Base-by-base conservation (phyloP, 805 yeast species). In the Blastobotrys peoriensis region DNA sequence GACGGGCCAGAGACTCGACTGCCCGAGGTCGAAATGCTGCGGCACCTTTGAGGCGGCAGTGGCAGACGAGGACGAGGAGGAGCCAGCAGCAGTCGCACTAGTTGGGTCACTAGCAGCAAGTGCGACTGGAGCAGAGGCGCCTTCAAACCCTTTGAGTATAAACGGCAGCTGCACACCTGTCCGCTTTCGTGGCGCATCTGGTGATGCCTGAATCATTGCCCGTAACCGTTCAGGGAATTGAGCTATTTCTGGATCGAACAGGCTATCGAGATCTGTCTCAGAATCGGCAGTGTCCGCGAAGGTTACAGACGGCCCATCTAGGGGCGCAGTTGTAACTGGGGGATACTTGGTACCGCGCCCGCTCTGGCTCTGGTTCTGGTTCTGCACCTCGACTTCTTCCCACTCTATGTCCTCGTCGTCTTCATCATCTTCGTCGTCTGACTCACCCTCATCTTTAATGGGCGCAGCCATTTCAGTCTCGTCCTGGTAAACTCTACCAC, bases 361-460 rank as follows among this genome's bases (percentile, higher is more conserved):
- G 13, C 10, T 25, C 8, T 13, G 8, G 30, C 10, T 13, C 13
- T 8, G 30, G 13, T 25, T 25, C 8, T 8, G 8, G 30, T 25
- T 8, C 8, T 25, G 10, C 2, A 73, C 45, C 9, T 71, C 72
- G 3, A 84, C 83, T 50, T 85, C 94, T 54, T 84, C 89, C 81
- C 85, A 81, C 35, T 80, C 88, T 21, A 71, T 67, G 4, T 73
- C 81, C 15, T 62, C 70, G 17, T 65, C 70, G 15, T 60, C 65
- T 10, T 69, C 75, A 30, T 63, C 70, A 10, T 59, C 68, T 1
- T 60, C 68, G 17, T 60, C 66, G 1, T 56, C 57, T 19, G 23
- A 40, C 20, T 50, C 63, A 5, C 53, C 64, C 4, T 56, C 60
- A 9, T 49, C 45, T 10, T 38, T 15, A n/a, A 43, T 46, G 39